Conservation (phyloP, 345 rosid species). For the Theobroma cacao region DNA sequence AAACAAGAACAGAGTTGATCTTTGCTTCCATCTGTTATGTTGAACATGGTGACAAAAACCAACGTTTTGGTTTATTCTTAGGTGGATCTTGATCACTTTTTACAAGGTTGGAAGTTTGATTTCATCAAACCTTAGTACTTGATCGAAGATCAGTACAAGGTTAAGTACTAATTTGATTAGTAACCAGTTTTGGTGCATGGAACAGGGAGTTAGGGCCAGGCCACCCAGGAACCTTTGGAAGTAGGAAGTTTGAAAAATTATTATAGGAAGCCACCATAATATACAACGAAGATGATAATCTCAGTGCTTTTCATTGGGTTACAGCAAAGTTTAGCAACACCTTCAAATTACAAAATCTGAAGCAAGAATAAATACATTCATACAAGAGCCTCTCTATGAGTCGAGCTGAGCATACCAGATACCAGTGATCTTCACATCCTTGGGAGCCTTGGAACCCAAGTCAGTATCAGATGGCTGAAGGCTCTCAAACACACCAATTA, state of each 20-base stretch:
- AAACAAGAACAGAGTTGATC: neutral
- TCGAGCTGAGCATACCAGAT: slow-evolving; percentile 98
- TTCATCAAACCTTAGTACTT: neutral
- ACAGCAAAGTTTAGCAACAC: slow-evolving; percentile 31
- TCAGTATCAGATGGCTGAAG: slow-evolving; percentile 98
- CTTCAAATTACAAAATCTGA: slow-evolving; percentile 36
- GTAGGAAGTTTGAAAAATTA: slow-evolving; percentile 5
- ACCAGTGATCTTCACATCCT: slow-evolving; percentile 96
- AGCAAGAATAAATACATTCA: slow-evolving; percentile 21
- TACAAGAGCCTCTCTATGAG: slow-evolving; percentile 29
- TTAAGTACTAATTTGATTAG: neutral
- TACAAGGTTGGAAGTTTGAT: neutral
- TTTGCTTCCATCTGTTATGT: neutral
- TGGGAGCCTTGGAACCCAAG: slow-evolving; percentile 89
- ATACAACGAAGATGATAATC: slow-evolving; percentile 30
- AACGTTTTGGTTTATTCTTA: neutral
- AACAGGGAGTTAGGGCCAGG: neutral
- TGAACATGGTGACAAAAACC: no score
- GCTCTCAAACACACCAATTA: slow-evolving; percentile 95
- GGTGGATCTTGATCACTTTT: neutral
- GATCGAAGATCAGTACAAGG: neutral
- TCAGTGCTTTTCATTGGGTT: slow-evolving; percentile 26
- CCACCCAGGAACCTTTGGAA: neutral
- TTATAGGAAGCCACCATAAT: slow-evolving; percentile 15
- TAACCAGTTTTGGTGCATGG: neutral